Percentiles rank a stretch among this genome's conserved stretches.
phyloP scores from a whole-genome alignment of 2,329 filamentous ascomycete species.

The Fusarium nanum region DNA sequence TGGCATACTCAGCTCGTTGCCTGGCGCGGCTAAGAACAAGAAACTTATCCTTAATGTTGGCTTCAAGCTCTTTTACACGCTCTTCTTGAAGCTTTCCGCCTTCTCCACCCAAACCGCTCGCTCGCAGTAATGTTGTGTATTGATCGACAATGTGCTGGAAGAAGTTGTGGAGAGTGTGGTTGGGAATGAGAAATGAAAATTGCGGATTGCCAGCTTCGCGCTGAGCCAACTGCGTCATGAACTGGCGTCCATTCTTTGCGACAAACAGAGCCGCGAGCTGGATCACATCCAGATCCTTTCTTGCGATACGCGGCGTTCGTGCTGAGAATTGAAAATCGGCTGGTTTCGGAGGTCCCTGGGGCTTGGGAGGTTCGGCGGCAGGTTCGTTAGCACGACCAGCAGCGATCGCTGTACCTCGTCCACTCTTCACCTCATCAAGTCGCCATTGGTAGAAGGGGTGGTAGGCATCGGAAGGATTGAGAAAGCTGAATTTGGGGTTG shows the following conservation, averaged over 20 bases:
- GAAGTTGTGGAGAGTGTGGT: conserved; percentile 96
- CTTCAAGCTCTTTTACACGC: conserved; percentile 77
- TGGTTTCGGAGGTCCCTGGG: conserved; percentile 85
- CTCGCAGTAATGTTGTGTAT: conserved; percentile 82
- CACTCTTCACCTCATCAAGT: conserved; percentile 84
- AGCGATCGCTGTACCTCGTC: conserved; percentile 81
- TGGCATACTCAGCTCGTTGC: conserved; percentile 87
- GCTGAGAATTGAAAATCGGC: conserved; percentile 93
- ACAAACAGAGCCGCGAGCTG: conserved; percentile 89
- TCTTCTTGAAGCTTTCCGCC: conserved; percentile 77
- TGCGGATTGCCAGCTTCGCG: conserved; percentile 91
- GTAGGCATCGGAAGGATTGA: conserved; percentile 84
- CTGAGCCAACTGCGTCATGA: conserved; percentile 90
- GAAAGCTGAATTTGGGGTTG: conserved; percentile 92
- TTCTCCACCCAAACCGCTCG: conserved; percentile 73
- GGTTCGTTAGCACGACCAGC: conserved; percentile 78
- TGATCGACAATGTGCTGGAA: conserved; percentile 94
- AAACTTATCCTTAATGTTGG: conserved; percentile 82
- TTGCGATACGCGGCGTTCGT: conserved; percentile 96
- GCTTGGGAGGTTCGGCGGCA: conserved; percentile 67
- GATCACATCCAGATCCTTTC: conserved; percentile 84
- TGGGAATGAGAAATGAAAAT: conserved; percentile 94
- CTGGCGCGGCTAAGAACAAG: conserved; percentile 83
- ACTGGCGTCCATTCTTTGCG: conserved; percentile 90
- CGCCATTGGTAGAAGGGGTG: conserved; percentile 92